Evolutionary conservation across 1,284 basidiomycete genomes (phyloP).

Genomic region (Gomphus sp.): DNA sequence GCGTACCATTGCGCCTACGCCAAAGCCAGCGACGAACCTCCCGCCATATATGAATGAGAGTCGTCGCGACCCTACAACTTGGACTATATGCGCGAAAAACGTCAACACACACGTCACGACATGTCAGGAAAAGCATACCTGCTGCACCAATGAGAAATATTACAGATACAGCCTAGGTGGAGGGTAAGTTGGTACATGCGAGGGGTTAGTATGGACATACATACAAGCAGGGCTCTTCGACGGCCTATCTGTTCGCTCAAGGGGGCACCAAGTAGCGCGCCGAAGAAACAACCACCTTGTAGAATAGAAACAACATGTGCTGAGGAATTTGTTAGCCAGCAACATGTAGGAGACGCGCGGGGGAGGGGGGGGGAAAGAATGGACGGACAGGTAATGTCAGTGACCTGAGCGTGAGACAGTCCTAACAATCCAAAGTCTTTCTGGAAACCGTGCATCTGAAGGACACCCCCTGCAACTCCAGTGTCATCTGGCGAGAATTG

Average conservation of each 20-base stretch:
- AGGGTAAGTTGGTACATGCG: constrained; percentile 23
- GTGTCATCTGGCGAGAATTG: constrained; percentile 16
- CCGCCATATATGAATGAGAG: constrained; percentile 36
- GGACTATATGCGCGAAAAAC: constrained; percentile 36
- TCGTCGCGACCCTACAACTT: constrained; percentile 30
- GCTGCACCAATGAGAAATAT: constrained; percentile 30
- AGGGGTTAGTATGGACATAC: neutral
- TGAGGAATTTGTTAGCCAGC: constrained; percentile 24
- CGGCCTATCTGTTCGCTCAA: constrained; percentile 1
- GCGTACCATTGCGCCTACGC: constrained; percentile 5
- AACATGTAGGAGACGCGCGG: neutral
- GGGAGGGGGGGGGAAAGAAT: neutral
- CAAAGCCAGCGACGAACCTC: constrained; percentile 34
- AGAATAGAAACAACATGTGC: constrained; percentile 52
- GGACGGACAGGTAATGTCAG: constrained; percentile 1
- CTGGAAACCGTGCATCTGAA: constrained; percentile 36
- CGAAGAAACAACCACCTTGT: constrained; percentile 52
- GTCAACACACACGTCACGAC: constrained; percentile 18
- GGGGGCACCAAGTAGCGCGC: constrained; percentile 16
- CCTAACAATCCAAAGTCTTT: constrained; percentile 35
- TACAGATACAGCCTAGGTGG: constrained; percentile 32
- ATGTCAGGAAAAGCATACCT: neutral
- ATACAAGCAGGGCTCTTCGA: neutral
- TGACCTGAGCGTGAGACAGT: constrained; percentile 17
- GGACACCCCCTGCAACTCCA: constrained; percentile 40